Conservation (phyloP, 352 stramenopile genomes). For the Pythium rishiriense region DNA sequence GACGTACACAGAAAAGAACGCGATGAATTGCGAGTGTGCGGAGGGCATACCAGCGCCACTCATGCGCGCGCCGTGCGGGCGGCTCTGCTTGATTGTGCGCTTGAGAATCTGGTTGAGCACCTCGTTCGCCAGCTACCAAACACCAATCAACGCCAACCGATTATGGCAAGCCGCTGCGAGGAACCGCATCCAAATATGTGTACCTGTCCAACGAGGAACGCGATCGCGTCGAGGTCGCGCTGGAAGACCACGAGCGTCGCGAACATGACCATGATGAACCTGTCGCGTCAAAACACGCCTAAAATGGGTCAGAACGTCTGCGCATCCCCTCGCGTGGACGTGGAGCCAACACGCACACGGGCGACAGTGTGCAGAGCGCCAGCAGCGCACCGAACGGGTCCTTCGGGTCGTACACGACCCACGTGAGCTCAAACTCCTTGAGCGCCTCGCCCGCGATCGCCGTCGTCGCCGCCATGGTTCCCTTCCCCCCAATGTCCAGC, state of each 20-base stretch:
- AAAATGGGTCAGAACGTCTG: too few species aligned
- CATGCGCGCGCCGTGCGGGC: conserved; percentile 64
- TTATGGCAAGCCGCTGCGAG: background rate
- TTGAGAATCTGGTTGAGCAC: conserved; percentile 82
- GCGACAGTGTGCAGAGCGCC: conserved; percentile 75
- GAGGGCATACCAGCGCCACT: conserved; percentile 76
- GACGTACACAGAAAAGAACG: conserved; percentile 75
- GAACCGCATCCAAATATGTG: background rate
- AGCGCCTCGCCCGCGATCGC: conserved; percentile 29
- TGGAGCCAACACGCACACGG: conserved; percentile 55
- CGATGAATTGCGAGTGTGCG: conserved; percentile 80
- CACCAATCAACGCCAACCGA: background rate
- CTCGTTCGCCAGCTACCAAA: conserved; percentile 66
- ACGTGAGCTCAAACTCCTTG: conserved; percentile 81
- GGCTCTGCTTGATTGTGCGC: conserved; percentile 65
- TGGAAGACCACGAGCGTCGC: conserved; percentile 74
- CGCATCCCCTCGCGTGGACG: too few species aligned
- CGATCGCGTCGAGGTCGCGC: conserved; percentile 75
- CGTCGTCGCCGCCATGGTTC: conserved; percentile 4
- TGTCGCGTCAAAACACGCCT: too few species aligned
- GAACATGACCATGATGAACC: conserved; percentile 87
- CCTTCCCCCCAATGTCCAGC: background rate
- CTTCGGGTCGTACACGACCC: conserved; percentile 77
- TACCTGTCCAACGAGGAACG: conserved; percentile 73
- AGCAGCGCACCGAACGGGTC: conserved; percentile 67